phyloP scores from a whole-genome alignment of 495 filamentous ascomycete species.

The Tuber indicum region DNA sequence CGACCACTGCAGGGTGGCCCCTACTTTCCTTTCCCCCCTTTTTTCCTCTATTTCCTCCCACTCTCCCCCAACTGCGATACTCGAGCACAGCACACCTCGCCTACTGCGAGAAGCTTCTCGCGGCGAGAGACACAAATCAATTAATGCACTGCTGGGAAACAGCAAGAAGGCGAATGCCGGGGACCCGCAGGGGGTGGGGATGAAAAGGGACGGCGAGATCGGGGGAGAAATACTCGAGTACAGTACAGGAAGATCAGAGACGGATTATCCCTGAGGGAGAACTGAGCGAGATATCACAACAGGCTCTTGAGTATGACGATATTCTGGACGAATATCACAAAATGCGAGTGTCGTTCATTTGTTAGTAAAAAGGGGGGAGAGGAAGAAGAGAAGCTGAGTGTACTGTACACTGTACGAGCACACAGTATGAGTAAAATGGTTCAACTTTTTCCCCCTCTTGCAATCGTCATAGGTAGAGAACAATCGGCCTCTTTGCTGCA shows the following conservation, averaged over 20 bases:
- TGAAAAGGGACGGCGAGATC: neutral
- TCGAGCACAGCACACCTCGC: neutral
- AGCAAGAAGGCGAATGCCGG: neutral
- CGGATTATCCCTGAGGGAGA: neutral
- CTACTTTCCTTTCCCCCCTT: neutral
- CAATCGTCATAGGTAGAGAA: neutral
- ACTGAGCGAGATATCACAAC: slow-evolving; percentile 3
- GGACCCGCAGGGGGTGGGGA: neutral
- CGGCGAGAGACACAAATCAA: neutral
- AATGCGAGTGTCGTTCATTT: neutral
- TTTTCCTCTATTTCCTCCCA: neutral
- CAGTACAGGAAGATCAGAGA: neutral
- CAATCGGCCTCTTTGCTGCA: neutral
- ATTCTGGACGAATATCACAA: neutral
- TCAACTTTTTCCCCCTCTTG: neutral
- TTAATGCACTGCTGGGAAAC: neutral
- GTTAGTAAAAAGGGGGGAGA: neutral
- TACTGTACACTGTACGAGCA: neutral
- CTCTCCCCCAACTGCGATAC: neutral
- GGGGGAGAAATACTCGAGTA: neutral
- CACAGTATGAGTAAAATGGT: neutral
- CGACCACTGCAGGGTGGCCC: neutral
- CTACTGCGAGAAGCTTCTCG: neutral
- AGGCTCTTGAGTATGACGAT: neutral
- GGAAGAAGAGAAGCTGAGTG: neutral